Conservation (phyloP, 192 early-diverging fungal species). For the Coemansia brasiliensis region DNA sequence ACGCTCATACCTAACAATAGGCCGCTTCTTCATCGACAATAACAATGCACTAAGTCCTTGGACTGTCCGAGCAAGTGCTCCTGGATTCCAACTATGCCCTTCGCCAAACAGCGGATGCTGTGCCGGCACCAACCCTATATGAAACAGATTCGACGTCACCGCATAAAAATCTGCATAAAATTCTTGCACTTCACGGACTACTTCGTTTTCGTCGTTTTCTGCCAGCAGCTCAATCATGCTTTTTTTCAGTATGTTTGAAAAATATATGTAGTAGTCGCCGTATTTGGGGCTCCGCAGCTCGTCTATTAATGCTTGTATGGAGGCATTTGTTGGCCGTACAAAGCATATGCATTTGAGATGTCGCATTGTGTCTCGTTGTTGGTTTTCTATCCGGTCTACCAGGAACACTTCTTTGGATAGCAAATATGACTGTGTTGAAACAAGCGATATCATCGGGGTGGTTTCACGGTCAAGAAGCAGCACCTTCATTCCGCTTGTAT, state of each 20-base stretch:
- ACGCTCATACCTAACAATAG: slow-evolving; percentile 85
- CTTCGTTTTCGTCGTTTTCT: slow-evolving; percentile 92
- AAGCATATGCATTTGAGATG: slow-evolving; percentile 97
- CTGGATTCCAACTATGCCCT: slow-evolving; percentile 74
- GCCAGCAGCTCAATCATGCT: slow-evolving; percentile 88
- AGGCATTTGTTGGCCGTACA: slow-evolving; percentile 79
- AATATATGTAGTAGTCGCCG: slow-evolving; percentile 96
- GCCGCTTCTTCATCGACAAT: slow-evolving; percentile 88
- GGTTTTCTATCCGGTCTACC: slow-evolving; percentile 89
- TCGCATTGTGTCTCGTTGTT: slow-evolving; percentile 82
- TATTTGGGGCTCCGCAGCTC: slow-evolving; percentile 91
- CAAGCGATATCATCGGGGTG: slow-evolving; percentile 93
- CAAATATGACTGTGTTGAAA: slow-evolving; percentile 89
- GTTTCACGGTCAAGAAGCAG: slow-evolving; percentile 91
- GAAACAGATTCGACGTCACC: slow-evolving; percentile 79
- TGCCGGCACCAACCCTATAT: slow-evolving; percentile 67
- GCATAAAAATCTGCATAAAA: slow-evolving; percentile 91
- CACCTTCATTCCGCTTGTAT: slow-evolving; percentile 97
- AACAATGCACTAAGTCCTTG: slow-evolving; percentile 78
- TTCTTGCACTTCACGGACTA: slow-evolving; percentile 95
- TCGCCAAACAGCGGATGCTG: slow-evolving; percentile 71
- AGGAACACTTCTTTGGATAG: slow-evolving; percentile 92
- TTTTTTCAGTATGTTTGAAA: slow-evolving; percentile 92
- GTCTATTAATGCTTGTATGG: slow-evolving; percentile 82
- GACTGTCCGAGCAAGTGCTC: slow-evolving; percentile 71